phyloP scores from a whole-genome alignment of 176 grass and related monocot genomes.

The Aegilops sharonensis region DNA sequence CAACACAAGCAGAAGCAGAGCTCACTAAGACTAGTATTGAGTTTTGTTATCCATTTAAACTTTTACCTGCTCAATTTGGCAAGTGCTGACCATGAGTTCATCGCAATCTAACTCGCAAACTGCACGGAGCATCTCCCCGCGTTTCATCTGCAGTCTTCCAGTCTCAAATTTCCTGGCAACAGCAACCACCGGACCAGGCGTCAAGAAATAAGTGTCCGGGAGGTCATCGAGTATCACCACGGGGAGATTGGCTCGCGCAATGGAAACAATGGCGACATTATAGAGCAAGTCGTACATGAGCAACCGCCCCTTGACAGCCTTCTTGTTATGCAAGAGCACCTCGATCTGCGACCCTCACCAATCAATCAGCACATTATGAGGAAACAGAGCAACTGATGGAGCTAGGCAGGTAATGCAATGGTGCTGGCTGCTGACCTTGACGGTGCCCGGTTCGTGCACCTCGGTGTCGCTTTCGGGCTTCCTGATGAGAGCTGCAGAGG shows the following conservation, averaged over 20 bases:
- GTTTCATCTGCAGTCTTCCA: neutral
- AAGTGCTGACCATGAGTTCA: neutral
- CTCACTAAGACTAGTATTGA: neutral
- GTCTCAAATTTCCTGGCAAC: neutral
- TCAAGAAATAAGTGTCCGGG: neutral
- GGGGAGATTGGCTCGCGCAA: neutral
- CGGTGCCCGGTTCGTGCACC: neutral
- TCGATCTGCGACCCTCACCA: neutral
- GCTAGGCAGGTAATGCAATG: neutral
- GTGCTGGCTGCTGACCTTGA: neutral
- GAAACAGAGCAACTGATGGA: neutral
- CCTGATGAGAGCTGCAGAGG: neutral
- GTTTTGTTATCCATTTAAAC: neutral
- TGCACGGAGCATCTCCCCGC: neutral
- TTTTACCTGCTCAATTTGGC: neutral
- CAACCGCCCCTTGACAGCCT: neutral
- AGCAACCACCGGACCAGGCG: slow-evolving; percentile 3
- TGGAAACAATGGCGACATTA: neutral
- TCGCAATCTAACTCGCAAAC: neutral
- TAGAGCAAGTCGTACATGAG: neutral
- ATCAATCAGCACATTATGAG: neutral
- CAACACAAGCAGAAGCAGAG: neutral
- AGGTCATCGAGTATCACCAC: neutral
- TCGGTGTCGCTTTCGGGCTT: neutral
- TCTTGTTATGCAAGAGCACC: neutral